Percentiles rank a stretch among this genome's conserved stretches.
phyloP scores from a whole-genome alignment of 345 rosid species.

The Hibiscus mutabilis region DNA sequence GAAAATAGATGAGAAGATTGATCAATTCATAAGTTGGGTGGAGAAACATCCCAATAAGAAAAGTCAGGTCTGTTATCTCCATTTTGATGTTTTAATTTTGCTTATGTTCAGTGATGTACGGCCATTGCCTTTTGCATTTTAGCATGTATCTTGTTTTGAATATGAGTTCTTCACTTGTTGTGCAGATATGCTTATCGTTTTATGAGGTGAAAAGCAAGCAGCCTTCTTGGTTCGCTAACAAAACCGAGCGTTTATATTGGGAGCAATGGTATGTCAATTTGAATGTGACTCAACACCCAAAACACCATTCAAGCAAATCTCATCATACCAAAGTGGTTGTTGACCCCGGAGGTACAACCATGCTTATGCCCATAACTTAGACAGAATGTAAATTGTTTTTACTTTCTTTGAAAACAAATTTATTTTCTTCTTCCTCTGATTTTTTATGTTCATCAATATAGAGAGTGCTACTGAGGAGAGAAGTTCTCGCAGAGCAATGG shows the following conservation, averaged over 20 bases:
- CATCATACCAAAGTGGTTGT: slow-evolving; percentile 52
- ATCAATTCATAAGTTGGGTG: slow-evolving; percentile 79
- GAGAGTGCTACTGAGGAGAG: slow-evolving; percentile 57
- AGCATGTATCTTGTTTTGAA: background rate
- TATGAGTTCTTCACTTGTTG: background rate
- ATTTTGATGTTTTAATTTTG: background rate
- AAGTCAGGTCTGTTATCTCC: slow-evolving; percentile 53
- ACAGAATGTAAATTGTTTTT: background rate
- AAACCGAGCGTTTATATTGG: slow-evolving; percentile 65
- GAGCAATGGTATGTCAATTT: slow-evolving; percentile 91
- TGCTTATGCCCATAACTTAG: too few species aligned
- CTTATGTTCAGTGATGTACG: background rate
- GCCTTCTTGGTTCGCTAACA: slow-evolving; percentile 71
- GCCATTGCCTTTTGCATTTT: background rate
- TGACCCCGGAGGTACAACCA: slow-evolving; percentile 68
- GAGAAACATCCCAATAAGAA: slow-evolving; percentile 96
- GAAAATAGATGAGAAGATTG: slow-evolving; percentile 92
- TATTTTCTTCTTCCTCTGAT: background rate
- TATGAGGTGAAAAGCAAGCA: slow-evolving; percentile 88
- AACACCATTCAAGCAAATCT: slow-evolving; percentile 45
- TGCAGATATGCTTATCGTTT: slow-evolving; percentile 86
- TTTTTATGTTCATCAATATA: slow-evolving; percentile 17
- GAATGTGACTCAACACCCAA: slow-evolving; percentile 67
- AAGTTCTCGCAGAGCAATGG: slow-evolving; percentile 54
- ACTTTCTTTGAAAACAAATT: background rate